Evolutionary conservation across 768 basidiomycete species (phyloP), one percentile per base, ranked within the genome.

Genomic region (Steccherinum ochraceum): DNA sequence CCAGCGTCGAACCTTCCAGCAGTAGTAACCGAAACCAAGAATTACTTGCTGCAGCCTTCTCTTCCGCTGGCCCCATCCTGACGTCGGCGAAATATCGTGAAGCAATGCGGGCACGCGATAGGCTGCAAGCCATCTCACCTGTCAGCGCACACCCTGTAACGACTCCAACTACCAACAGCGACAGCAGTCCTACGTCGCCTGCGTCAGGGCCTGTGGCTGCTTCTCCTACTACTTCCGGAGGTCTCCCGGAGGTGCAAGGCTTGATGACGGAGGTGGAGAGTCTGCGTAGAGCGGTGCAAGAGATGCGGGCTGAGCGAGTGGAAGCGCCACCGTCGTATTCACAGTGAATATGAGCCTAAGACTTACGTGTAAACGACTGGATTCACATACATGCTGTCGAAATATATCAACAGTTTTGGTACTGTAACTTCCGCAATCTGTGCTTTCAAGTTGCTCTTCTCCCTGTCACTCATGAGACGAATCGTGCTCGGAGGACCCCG

Each of bases 181-280:
- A 5, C 12, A 13, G 25, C 4, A 46, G 43, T 24, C 44, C 50
- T n/a, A 24, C 50, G 7, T 3, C 27, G 24, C 23, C 24, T 3
- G 42, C 13, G 3, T 26, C 11, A 19, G 39, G 10, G 27, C 30
- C 30, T 35, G 7, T 16, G 7, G 56, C 62, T 12, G 57, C 57
- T 10, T 40, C 27, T 5, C 7, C 16, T 7, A 7, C 30, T 7
- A 7, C 30, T 7, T 7, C 16, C 30, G 16, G 7, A 16, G 16
- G 30, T 35, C 16, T 16, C 30, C 16, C 30, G 16, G 62, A 64
- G 16, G 59, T 61, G 4, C 39, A 45, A 5, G 57, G 56, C 4
- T 42, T 70, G 18, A 59, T 64, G 1, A 50, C 61, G 20, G 67
- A 67, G 52, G 64, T 67, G 11, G 63, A 63, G 52, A 57, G 61